Conservation (phyloP, 140 eudicot species). For the Ambrosia hybrid region DNA sequence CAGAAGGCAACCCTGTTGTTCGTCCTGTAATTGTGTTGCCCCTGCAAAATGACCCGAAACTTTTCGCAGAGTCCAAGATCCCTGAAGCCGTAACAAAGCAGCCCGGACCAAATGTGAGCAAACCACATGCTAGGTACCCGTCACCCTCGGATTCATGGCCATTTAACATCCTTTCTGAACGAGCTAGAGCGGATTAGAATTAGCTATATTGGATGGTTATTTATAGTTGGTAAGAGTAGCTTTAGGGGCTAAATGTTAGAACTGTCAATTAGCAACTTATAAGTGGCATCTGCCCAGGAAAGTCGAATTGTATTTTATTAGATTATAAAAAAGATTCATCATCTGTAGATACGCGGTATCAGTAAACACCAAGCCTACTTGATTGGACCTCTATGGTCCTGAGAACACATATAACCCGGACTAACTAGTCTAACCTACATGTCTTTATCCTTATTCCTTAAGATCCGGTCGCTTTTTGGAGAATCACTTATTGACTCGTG, state of each 20-base stretch:
- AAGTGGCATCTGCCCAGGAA: constrained; percentile 10
- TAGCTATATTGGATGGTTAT: background rate
- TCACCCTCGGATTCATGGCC: constrained; percentile 71
- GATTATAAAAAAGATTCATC: too few relatives aligned
- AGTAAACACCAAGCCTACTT: too few relatives aligned
- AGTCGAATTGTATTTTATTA: background rate
- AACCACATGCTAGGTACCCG: constrained; percentile 71
- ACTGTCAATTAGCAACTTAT: background rate
- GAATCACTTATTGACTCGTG: too few relatives aligned
- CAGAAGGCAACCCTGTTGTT: constrained; percentile 30
- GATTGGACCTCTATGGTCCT: too few relatives aligned
- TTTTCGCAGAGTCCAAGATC: constrained; percentile 23
- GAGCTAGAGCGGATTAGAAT: constrained; percentile 28
- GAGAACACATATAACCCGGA: too few relatives aligned
- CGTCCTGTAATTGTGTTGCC: constrained; percentile 54
- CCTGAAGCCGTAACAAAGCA: constrained; percentile 24
- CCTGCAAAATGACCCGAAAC: constrained; percentile 41
- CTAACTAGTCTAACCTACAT: too few relatives aligned
- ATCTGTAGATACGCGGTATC: too few relatives aligned
- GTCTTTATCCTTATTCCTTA: too few relatives aligned
- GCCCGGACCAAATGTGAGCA: constrained; percentile 49
- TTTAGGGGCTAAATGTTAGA: constrained; percentile 12
- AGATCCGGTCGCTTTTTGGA: too few relatives aligned
- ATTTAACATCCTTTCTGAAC: constrained; percentile 52
- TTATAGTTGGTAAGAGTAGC: constrained; percentile 11